Evolutionary conservation across 768 basidiomycete species (phyloP).

Genomic region (Kwoniella bestiolae): DNA sequence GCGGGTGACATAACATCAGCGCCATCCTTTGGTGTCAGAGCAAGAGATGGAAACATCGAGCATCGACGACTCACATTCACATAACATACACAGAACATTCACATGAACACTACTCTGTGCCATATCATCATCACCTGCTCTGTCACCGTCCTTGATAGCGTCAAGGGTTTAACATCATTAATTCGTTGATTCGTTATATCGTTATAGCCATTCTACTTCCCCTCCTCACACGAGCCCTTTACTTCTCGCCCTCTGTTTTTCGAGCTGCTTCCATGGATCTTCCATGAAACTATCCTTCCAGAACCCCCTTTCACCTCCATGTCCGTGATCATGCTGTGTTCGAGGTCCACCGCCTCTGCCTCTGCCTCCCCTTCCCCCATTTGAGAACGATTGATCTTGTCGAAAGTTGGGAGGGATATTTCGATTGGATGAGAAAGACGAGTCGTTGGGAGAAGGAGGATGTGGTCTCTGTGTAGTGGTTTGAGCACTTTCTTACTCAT

Average conservation of each 20-base stretch:
- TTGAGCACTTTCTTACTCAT: not conserved
- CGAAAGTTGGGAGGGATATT: slow-evolving; percentile 6
- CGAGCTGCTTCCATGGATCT: slow-evolving; percentile 43
- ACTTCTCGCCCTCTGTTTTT: not conserved
- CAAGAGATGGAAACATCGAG: too few species aligned
- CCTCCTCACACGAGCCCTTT: not conserved
- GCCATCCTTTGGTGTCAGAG: too few species aligned
- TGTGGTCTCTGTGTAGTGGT: slow-evolving; percentile 12
- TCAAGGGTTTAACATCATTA: too few species aligned
- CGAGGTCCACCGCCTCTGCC: slow-evolving; percentile 23
- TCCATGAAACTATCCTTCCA: slow-evolving; percentile 41
- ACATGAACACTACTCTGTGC: too few species aligned
- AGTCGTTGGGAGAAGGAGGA: slow-evolving; percentile 15
- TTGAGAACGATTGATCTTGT: slow-evolving; percentile 10
- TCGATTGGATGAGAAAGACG: not conserved
- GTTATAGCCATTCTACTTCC: not conserved
- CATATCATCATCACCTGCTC: too few species aligned
- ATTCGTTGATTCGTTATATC: not conserved
- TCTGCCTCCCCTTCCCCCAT: slow-evolving; percentile 12
- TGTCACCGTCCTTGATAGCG: not conserved
- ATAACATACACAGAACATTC: too few species aligned
- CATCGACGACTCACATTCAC: too few species aligned
- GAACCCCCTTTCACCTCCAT: slow-evolving; percentile 24
- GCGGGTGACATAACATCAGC: too few species aligned
- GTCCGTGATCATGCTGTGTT: not conserved